Conservation (phyloP, 441 rosid species). For the Macaranga tanarius region DNA sequence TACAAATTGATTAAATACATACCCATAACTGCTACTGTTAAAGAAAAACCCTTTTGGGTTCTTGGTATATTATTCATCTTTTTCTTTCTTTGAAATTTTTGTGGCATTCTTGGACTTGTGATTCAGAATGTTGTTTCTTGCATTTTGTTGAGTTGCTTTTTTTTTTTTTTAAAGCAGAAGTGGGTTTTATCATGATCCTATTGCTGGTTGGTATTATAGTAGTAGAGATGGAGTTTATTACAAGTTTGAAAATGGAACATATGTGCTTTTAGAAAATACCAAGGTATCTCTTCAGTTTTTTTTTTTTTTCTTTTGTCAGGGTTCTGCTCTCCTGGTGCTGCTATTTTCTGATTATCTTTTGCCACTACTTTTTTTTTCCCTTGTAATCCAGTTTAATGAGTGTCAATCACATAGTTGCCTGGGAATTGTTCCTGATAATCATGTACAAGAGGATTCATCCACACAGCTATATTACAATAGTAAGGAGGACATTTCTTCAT, state of each 20-base stretch:
- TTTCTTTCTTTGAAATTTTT: background rate
- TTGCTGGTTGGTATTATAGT: conserved; percentile 87
- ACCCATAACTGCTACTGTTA: background rate
- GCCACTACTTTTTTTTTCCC: background rate
- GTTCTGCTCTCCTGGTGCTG: background rate
- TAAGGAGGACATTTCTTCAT: conserved; percentile 18
- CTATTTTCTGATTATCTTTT: background rate
- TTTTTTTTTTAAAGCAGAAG: conserved; percentile 44
- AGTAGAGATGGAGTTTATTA: conserved; percentile 75
- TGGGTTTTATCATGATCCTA: conserved; percentile 85
- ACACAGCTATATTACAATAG: conserved; percentile 13
- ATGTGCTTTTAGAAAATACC: conserved; percentile 49
- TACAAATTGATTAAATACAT: background rate
- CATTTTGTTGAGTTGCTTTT: background rate
- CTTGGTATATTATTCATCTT: too few species aligned
- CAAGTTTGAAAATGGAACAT: conserved; percentile 75
- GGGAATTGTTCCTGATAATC: conserved; percentile 29
- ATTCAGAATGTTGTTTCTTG: background rate
- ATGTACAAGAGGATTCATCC: conserved; percentile 32
- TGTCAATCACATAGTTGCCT: conserved; percentile 22
- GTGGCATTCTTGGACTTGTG: background rate
- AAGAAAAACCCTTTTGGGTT: background rate
- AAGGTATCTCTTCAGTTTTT: conserved; percentile 31
- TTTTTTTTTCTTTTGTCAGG: background rate
- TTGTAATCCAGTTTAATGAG: conserved; percentile 33